A percentile compares a stretch with the other conserved stretches of the same genome.
Conservation (phyloP, 2,329 filamentous ascomycete genomes). For the Penicillium sp. region DNA sequence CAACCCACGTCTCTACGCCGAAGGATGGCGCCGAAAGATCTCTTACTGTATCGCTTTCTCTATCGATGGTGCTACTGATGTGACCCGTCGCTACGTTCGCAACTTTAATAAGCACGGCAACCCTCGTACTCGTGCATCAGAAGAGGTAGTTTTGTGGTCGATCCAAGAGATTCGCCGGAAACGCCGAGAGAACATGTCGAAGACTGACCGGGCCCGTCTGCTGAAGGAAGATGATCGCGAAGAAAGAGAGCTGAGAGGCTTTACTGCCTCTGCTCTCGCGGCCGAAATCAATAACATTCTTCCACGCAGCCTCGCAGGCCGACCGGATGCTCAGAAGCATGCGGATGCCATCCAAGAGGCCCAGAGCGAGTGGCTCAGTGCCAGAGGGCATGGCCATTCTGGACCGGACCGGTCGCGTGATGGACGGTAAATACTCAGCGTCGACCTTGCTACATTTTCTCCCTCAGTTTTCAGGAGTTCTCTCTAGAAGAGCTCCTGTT, state of each 20-base stretch:
- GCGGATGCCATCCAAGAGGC: constrained; percentile 42
- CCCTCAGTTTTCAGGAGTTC: neutral
- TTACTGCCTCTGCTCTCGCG: constrained; percentile 50
- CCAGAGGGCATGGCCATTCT: constrained; percentile 35
- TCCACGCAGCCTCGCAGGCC: constrained; percentile 32
- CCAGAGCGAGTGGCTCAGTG: constrained; percentile 37
- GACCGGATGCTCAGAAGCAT: constrained; percentile 48
- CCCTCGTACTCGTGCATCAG: constrained; percentile 78
- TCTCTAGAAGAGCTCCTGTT: neutral
- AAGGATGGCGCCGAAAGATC: constrained; percentile 96
- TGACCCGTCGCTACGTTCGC: constrained; percentile 67
- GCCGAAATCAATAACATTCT: constrained; percentile 50
- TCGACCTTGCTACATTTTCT: constrained; percentile 1
- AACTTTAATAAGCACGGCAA: constrained; percentile 61
- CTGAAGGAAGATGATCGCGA: constrained; percentile 55
- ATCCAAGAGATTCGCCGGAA: constrained; percentile 88
- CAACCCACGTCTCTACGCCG: constrained; percentile 85
- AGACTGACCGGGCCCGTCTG: constrained; percentile 65
- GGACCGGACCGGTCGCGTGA: constrained; percentile 39
- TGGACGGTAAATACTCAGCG: constrained; percentile 32
- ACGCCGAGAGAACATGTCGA: constrained; percentile 80
- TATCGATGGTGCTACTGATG: constrained; percentile 75
- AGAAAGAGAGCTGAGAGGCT: constrained; percentile 51
- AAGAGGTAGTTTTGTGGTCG: constrained; percentile 89
- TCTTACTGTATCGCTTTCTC: constrained; percentile 97